Conservation (phyloP, 129 eudicot species). For the Heracleum sosnowskyi region DNA sequence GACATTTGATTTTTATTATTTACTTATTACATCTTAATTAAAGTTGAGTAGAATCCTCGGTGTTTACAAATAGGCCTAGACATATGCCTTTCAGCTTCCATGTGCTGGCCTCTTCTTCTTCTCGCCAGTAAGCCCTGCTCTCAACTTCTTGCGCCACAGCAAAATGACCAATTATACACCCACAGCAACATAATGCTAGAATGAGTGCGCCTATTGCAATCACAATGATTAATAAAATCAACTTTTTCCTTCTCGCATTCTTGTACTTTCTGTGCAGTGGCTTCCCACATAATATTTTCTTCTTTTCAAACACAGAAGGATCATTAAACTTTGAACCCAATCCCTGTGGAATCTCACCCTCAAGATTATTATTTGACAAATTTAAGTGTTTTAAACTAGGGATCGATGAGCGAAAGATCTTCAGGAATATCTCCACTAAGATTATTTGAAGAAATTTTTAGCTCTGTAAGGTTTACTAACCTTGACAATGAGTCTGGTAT, state of each 20-base stretch:
- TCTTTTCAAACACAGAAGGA: constrained; percentile 47
- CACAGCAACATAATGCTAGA: constrained; percentile 51
- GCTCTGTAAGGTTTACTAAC: constrained; percentile 34
- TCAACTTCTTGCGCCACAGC: constrained; percentile 58
- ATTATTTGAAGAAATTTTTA: constrained; percentile 53
- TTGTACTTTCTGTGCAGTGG: constrained; percentile 40
- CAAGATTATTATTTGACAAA: constrained; percentile 51
- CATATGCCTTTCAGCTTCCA: constrained; percentile 46
- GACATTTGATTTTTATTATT: too few relatives aligned
- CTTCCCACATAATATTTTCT: constrained; percentile 58
- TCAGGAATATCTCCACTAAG: constrained; percentile 53
- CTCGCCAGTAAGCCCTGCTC: constrained; percentile 37
- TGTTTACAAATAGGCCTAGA: too few relatives aligned
- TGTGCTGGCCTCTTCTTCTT: constrained; percentile 62
- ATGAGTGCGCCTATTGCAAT: constrained; percentile 39
- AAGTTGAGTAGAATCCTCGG: too few relatives aligned
- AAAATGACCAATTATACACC: constrained; percentile 39
- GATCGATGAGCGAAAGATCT: constrained; percentile 37
- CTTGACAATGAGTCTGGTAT: constrained; percentile 48
- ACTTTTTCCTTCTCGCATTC: constrained; percentile 27
- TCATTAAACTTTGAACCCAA: constrained; percentile 48
- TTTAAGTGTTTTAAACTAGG: constrained; percentile 39
- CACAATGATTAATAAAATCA: constrained; percentile 49
- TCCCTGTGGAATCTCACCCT: constrained; percentile 67
- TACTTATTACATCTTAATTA: too few relatives aligned